These are phyloP conservation scores for Psilocybe azurescens DNA, from an alignment of 768 basidiomycete species.

Conservation along the genomic window DNA sequence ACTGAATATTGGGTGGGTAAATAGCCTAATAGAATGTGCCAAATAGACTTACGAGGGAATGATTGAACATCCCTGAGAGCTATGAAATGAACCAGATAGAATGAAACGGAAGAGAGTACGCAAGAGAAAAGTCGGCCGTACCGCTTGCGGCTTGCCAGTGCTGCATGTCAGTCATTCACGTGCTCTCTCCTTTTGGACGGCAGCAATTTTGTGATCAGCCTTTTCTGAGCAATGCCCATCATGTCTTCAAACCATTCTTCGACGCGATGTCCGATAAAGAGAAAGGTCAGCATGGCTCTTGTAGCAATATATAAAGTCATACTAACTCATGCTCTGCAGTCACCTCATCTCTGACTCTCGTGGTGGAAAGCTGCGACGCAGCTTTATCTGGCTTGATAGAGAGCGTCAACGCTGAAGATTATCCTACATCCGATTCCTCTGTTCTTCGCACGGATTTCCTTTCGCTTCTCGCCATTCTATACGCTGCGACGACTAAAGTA, in stretches of 20 bases:
- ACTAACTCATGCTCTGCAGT: constrained; percentile 25
- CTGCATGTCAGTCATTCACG: constrained; percentile 23
- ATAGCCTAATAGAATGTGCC: constrained; percentile 9
- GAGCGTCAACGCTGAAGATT: constrained; percentile 19
- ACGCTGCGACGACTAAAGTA: constrained; percentile 62
- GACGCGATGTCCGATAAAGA: constrained; percentile 43
- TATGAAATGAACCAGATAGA: not conserved
- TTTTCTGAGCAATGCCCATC: constrained; percentile 15
- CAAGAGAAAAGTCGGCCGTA: constrained; percentile 10
- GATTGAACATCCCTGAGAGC: constrained; percentile 31
- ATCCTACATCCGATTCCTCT: constrained; percentile 33
- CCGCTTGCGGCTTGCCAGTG: not conserved
- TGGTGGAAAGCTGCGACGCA: constrained; percentile 42
- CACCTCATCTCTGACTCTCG: constrained; percentile 34
- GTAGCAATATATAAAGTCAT: not conserved
- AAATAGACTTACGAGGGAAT: constrained; percentile 28
- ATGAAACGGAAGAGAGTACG: constrained; percentile 9
- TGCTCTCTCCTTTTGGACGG: constrained; percentile 16
- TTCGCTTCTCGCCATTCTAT: constrained; percentile 62
- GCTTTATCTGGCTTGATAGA: constrained; percentile 36
- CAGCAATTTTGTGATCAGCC: constrained; percentile 13
- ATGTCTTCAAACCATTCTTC: constrained; percentile 20
- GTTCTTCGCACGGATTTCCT: constrained; percentile 60
- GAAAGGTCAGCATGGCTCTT: constrained; percentile 34
- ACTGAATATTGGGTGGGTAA: constrained; percentile 29